phyloP scores from a whole-genome alignment of 2,329 filamentous ascomycete species.

The Xylariomycetidae sp. region DNA sequence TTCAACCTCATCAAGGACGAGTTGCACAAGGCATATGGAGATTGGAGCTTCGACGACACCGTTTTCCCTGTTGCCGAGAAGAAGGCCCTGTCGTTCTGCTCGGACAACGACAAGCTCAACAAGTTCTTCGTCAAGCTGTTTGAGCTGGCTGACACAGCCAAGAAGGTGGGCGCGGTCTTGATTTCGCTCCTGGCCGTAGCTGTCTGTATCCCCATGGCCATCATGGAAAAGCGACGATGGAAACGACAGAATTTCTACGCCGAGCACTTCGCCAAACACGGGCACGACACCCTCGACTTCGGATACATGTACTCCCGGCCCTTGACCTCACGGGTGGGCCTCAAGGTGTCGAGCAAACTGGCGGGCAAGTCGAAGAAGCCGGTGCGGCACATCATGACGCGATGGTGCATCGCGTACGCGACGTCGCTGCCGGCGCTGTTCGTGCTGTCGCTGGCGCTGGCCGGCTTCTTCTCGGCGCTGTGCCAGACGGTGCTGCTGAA shows the following conservation, averaged over 20 bases:
- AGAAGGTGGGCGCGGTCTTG: conserved; percentile 70
- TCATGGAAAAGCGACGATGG: conserved; percentile 73
- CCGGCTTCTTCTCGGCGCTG: conserved; percentile 74
- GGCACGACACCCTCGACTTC: conserved; percentile 77
- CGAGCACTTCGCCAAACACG: conserved; percentile 56
- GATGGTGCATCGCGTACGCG: conserved; percentile 84
- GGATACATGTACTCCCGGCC: conserved; percentile 84
- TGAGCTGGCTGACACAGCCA: conserved; percentile 59
- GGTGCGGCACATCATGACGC: conserved; percentile 59
- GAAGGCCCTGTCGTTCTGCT: conserved; percentile 80
- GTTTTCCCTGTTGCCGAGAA: conserved; percentile 80
- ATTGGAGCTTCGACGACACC: conserved; percentile 71
- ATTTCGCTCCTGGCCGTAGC: conserved; percentile 65
- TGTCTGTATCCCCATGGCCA: conserved; percentile 73
- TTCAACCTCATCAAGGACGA: conserved; percentile 73
- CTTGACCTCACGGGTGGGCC: conserved; percentile 64
- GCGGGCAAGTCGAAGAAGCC: conserved; percentile 35
- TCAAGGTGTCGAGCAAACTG: conserved; percentile 63
- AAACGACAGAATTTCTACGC: conserved; percentile 65
- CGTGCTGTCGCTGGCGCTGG: conserved; percentile 73
- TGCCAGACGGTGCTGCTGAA: conserved; percentile 77
- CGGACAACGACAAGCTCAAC: conserved; percentile 73
- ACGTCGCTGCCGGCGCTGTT: conserved; percentile 82
- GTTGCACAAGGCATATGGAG: conserved; percentile 64
- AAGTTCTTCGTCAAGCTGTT: conserved; percentile 75